phyloP scores from a whole-genome alignment of 495 filamentous ascomycete species.

The Hypoxylon fuscum region DNA sequence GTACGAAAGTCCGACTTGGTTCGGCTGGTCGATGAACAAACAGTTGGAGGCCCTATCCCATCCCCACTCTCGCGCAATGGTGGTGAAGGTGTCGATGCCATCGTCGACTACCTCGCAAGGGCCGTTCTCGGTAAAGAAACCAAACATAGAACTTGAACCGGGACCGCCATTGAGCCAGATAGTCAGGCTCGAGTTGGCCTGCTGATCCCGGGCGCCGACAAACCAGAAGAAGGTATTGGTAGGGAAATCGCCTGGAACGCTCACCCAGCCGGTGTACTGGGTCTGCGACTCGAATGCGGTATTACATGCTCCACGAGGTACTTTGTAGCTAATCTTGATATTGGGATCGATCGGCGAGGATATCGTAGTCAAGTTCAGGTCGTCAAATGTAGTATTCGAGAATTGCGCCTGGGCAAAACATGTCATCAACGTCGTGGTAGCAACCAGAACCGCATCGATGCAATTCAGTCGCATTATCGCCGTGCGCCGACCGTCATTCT shows the following conservation, averaged over 20 bases:
- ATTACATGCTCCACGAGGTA: slow-evolving; percentile 61
- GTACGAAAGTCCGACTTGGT: slow-evolving; percentile 67
- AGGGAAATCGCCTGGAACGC: slow-evolving; percentile 61
- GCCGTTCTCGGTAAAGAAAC: slow-evolving; percentile 69
- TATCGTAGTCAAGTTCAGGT: slow-evolving; percentile 58
- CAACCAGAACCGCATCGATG: slow-evolving; percentile 26
- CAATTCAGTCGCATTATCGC: slow-evolving; percentile 30
- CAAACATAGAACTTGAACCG: slow-evolving; percentile 71
- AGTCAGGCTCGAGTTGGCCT: slow-evolving; percentile 65
- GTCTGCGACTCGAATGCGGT: slow-evolving; percentile 64
- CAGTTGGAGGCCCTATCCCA: slow-evolving; percentile 81
- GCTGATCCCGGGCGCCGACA: slow-evolving; percentile 68
- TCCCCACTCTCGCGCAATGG: slow-evolving; percentile 57
- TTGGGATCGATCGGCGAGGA: slow-evolving; percentile 64
- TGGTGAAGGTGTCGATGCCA: slow-evolving; percentile 59
- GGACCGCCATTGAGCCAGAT: slow-evolving; percentile 78
- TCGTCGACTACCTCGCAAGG: slow-evolving; percentile 58
- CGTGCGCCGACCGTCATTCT: slow-evolving; percentile 21
- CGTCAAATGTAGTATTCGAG: slow-evolving; percentile 8
- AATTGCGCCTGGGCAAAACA: slow-evolving; percentile 11
- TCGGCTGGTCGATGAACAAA: slow-evolving; percentile 76
- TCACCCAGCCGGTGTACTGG: slow-evolving; percentile 63
- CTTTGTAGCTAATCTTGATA: slow-evolving; percentile 69
- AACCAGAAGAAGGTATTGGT: slow-evolving; percentile 84
- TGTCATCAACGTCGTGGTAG: slow-evolving; percentile 5